Base-by-base conservation (phyloP, 2,329 filamentous ascomycete species). In the Aureobasidium mangrovei region DNA sequence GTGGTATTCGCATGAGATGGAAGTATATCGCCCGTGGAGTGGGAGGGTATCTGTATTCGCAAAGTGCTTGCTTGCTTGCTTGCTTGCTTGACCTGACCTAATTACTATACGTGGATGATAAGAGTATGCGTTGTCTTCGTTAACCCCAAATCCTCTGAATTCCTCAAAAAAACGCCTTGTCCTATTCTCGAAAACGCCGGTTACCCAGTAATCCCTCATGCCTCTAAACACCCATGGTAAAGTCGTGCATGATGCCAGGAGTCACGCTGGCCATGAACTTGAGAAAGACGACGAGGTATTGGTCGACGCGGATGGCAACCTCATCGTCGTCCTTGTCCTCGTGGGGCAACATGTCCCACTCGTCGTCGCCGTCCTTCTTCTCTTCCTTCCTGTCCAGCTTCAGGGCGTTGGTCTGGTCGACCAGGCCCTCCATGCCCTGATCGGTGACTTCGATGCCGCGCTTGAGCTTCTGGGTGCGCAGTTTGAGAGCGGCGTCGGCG, bases 191-290 rank as follows among this genome's bases (percentile, higher is more conserved):
- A 18, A 18, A 18, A 18, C 18, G 18, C 10, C 32, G 32, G 32
- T 7, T 12, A 35, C 32, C 32, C 32, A 7, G 7, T 12, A 12
- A 12, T 35, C 7, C 10, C 10, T 12, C 7, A 35, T 2, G 7
- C 35, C 18, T 53, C 77, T 76, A 95, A 38, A 95, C 84, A 4
- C 89, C 88, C 90, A 96, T 96, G 0, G 91, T 97, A 69, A 94
- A 96, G 69, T 97, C 91, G 70, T 96, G 89, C 72, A 97, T 91
- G 70, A 98, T 97, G 45, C 91, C 91, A 4, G 93, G 93, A 12
- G 91, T 97, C 42, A 98, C 93, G 63, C 75, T 71, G 61, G 74
- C 74, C 74, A 77, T 77, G 66, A 86, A 87, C 79, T 93, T 93
- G 56, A 93, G 74, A 70, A 93, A 93, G 3, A 93, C 88, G 10